Evolutionary conservation across 148 eudicot species (phyloP).

Genomic region (Dysphania ambrosioides): DNA sequence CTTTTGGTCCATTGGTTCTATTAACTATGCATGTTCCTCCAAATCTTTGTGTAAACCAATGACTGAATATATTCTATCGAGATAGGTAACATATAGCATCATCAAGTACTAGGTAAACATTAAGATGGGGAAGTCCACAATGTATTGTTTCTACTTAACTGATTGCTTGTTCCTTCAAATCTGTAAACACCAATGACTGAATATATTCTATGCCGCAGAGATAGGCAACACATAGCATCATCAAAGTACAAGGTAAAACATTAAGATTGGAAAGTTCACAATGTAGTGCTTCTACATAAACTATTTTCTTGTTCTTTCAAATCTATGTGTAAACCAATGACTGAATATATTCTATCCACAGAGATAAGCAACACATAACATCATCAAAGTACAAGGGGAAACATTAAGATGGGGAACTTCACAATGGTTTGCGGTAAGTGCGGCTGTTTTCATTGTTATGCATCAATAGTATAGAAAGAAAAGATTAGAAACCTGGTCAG

Average conservation of each 20-base stretch:
- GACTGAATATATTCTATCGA: no score
- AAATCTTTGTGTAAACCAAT: no score
- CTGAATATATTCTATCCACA: not conserved
- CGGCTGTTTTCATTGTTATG: not conserved
- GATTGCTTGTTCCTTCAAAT: not conserved
- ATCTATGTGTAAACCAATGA: not conserved
- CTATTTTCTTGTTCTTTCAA: not conserved
- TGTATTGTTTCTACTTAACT: not conserved
- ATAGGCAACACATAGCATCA: not conserved
- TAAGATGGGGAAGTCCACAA: no score
- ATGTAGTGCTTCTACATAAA: not conserved
- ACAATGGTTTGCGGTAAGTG: not conserved
- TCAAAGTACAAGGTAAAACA: not conserved
- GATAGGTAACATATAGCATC: no score
- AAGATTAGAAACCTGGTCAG: slow-evolving; percentile 62
- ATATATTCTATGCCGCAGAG: not conserved
- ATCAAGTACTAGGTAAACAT: no score
- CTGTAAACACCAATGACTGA: not conserved
- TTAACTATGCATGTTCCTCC: no score
- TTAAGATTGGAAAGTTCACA: no score
- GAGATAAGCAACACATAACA: not conserved
- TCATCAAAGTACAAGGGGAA: not conserved
- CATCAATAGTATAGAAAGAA: slow-evolving; percentile 10
- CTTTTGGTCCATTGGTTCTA: not conserved
- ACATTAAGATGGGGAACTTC: not conserved